Evolutionary conservation across 1,284 basidiomycete genomes (phyloP).

Genomic region (Heterobasidion parviporum): DNA sequence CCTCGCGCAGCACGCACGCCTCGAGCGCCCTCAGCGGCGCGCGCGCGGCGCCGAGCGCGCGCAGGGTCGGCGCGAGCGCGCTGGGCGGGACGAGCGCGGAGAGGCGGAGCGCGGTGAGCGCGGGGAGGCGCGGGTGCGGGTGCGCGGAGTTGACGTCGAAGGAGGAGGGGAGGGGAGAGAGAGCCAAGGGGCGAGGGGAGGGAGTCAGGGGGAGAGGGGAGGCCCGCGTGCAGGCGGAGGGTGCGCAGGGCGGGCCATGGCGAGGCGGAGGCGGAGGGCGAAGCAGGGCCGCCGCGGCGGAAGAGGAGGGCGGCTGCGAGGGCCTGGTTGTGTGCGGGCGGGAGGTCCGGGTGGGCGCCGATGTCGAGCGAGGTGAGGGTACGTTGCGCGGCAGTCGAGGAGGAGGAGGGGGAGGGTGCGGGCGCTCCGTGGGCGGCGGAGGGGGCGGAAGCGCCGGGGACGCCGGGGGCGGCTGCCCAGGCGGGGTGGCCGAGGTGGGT

Average conservation of each 20-base stretch:
- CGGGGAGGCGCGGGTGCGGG: slow-evolving; percentile 37
- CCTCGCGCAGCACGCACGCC: slow-evolving; percentile 23
- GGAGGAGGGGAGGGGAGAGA: slow-evolving; percentile 45
- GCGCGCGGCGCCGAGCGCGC: slow-evolving; percentile 46
- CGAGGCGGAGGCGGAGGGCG: background rate
- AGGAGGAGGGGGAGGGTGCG: slow-evolving; percentile 17
- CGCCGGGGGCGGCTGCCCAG: slow-evolving; percentile 24
- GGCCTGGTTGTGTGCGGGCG: slow-evolving; percentile 52
- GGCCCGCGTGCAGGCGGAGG: background rate
- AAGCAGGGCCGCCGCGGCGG: slow-evolving; percentile 41
- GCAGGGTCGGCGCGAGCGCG: slow-evolving; percentile 38
- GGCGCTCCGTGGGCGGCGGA: no score
- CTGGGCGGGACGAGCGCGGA: slow-evolving; percentile 55
- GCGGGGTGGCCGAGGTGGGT: slow-evolving; percentile 60
- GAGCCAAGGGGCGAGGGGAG: slow-evolving; percentile 30
- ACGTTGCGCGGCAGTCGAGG: slow-evolving; percentile 31
- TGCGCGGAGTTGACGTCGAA: slow-evolving; percentile 33
- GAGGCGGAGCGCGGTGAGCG: slow-evolving; percentile 48
- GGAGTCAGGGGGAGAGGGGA: background rate
- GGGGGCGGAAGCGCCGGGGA: no score
- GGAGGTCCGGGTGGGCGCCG: slow-evolving; percentile 47
- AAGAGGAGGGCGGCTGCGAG: slow-evolving; percentile 50
- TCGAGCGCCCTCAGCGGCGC: slow-evolving; percentile 45
- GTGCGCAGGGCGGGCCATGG: background rate
- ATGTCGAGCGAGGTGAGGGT: slow-evolving; percentile 51